Evolutionary conservation across 148 eudicot species (phyloP).

Genomic region (Nepenthes mirabilis): DNA sequence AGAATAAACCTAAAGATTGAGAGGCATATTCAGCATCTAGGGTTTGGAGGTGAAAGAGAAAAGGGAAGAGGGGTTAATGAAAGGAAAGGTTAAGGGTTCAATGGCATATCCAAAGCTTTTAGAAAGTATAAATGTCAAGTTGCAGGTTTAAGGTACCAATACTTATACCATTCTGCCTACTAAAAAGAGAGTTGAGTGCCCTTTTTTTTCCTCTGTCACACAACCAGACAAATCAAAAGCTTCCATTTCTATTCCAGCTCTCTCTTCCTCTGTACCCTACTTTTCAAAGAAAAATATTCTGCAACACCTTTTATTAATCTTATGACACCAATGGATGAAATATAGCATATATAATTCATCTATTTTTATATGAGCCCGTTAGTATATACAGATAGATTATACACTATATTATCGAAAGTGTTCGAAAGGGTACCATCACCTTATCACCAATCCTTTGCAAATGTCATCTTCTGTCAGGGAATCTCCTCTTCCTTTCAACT

Average conservation of each 20-base stretch:
- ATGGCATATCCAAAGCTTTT: slow-evolving; percentile 36
- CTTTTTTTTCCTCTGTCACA: slow-evolving; percentile 1
- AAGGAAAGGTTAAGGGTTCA: slow-evolving; percentile 12
- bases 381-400: too few species aligned
- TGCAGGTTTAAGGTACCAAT: slow-evolving; percentile 35
- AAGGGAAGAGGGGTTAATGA: slow-evolving; percentile 15
- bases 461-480: slow-evolving; percentile 56
- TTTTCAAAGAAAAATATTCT: slow-evolving; percentile 1
- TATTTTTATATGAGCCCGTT: too few species aligned
- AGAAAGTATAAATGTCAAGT: slow-evolving; percentile 26
- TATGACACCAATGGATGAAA: too few species aligned
- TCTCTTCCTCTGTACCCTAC: slow-evolving; percentile 8
- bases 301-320: too few species aligned
- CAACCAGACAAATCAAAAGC: too few species aligned
- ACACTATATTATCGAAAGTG: too few species aligned
- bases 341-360: too few species aligned
- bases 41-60: neutral
- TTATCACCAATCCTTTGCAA: slow-evolving; percentile 9
- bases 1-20: neutral
- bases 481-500: slow-evolving; percentile 38
- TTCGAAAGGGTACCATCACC: too few species aligned
- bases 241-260: neutral
- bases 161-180: slow-evolving; percentile 34
- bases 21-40: neutral
- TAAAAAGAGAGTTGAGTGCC: slow-evolving; percentile 22